These are phyloP conservation scores for Stereocaulon alpinum DNA, from an alignment of 495 filamentous ascomycete genomes.

Conservation along the genomic window DNA sequence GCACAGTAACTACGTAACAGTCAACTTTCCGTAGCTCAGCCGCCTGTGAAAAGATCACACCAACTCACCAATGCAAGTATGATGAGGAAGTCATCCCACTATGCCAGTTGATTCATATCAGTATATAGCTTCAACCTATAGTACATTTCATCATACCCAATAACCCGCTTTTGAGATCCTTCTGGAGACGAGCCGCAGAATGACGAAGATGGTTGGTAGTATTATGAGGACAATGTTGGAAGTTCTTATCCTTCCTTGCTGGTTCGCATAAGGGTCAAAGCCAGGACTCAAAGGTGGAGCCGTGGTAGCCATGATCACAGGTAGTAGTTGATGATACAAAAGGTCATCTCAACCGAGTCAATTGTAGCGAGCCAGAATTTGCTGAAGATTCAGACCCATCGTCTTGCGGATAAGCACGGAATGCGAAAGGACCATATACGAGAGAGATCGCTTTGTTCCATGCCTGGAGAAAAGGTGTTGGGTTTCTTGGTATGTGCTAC, in stretches of 20 bases:
- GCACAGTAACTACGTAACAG: neutral
- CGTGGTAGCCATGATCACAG: neutral
- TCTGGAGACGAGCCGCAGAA: constrained; percentile 9
- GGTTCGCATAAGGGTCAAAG: constrained; percentile 10
- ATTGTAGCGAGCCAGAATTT: neutral
- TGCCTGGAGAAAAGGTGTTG: neutral
- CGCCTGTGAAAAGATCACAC: neutral
- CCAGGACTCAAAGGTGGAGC: constrained; percentile 10
- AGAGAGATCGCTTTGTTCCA: neutral
- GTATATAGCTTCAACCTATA: neutral
- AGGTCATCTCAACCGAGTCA: neutral
- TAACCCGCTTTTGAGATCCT: constrained; percentile 10
- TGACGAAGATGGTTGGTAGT: constrained; percentile 13
- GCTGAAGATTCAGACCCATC: neutral
- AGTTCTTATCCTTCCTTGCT: constrained; percentile 5
- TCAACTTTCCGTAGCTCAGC: neutral
- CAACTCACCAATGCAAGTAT: constrained; percentile 8
- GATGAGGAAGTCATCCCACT: constrained; percentile 16
- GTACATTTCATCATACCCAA: constrained; percentile 1
- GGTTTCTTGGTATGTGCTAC: neutral
- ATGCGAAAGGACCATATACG: neutral
- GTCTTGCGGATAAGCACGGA: neutral
- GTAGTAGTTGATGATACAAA: neutral
- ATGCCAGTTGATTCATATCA: neutral
- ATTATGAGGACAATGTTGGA: constrained; percentile 11